These are phyloP conservation scores for Cubamyces sp. DNA, from an alignment of 768 basidiomycete genomes.

Conservation along the genomic window DNA sequence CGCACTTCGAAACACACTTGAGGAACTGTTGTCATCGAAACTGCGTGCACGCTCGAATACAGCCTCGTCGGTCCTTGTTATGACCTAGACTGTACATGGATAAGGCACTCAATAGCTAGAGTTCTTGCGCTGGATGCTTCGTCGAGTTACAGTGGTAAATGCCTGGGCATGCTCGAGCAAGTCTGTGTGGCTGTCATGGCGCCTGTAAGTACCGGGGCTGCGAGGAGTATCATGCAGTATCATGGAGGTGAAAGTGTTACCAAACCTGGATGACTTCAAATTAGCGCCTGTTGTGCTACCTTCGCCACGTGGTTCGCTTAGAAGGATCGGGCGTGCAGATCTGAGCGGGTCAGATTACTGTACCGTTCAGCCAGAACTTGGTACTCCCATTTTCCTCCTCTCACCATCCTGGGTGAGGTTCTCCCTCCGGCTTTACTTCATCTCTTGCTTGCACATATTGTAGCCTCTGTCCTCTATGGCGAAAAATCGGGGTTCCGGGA, in stretches of 20 bases:
- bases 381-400: conserved; percentile 1
- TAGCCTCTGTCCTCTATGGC: neutral
- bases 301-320: neutral
- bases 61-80: conserved; percentile 3
- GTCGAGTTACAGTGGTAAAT: too few relatives aligned
- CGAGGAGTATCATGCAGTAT: too few relatives aligned
- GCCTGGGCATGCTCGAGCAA: too few relatives aligned
- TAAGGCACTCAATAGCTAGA: too few relatives aligned
- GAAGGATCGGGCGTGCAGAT: conserved; percentile 2
- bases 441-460: neutral
- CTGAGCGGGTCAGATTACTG: neutral
- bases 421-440: neutral
- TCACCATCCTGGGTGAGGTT: neutral
- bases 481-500: neutral
- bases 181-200: too few relatives aligned
- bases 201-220: too few relatives aligned
- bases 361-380: neutral
- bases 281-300: neutral
- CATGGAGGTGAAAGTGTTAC: too few relatives aligned
- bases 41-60: neutral
- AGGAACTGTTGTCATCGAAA: neutral
- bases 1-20: conserved; percentile 7
- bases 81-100: neutral
- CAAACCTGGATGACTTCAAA: neutral
- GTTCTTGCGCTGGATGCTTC: too few relatives aligned